Conservation (phyloP, 192 early-diverging fungal genomes). For the Globomyces pollinis-pini region DNA sequence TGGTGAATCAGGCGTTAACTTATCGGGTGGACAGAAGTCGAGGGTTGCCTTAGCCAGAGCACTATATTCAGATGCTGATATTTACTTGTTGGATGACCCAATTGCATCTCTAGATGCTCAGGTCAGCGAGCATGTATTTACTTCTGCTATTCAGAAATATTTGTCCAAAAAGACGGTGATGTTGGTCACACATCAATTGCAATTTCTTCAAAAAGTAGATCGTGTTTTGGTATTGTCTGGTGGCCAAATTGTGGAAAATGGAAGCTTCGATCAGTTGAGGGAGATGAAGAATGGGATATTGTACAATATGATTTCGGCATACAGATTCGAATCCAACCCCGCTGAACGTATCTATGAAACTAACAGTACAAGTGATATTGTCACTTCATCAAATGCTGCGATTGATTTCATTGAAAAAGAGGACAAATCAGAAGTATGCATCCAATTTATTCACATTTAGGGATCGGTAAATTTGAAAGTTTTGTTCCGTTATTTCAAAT, state of each 20-base stretch:
- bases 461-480: too few relatives aligned
- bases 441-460: too few relatives aligned
- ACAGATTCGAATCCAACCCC: background rate
- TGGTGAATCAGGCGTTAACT: constrained; percentile 83
- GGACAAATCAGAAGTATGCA: background rate
- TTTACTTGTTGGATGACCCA: constrained; percentile 22
- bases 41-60: constrained; percentile 57
- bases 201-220: constrained; percentile 61
- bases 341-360: constrained; percentile 25
- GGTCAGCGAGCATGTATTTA: constrained; percentile 22
- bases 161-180: constrained; percentile 65
- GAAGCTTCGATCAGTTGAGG: constrained; percentile 47
- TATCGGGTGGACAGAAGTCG: constrained; percentile 89
- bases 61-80: constrained; percentile 53
- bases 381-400: constrained; percentile 24
- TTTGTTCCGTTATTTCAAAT: too few relatives aligned
- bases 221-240: constrained; percentile 61
- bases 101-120: constrained; percentile 55
- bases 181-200: constrained; percentile 70
- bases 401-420: constrained; percentile 23
- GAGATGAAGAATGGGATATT: constrained; percentile 20
- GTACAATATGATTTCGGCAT: constrained; percentile 20
- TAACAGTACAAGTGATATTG: constrained; percentile 21
- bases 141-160: constrained; percentile 26
- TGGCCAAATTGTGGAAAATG: constrained; percentile 55